A percentile compares a stretch with the other conserved stretches of the same genome.
Conservation (phyloP, 345 rosid genomes). For the Hibiscus tridactylites region DNA sequence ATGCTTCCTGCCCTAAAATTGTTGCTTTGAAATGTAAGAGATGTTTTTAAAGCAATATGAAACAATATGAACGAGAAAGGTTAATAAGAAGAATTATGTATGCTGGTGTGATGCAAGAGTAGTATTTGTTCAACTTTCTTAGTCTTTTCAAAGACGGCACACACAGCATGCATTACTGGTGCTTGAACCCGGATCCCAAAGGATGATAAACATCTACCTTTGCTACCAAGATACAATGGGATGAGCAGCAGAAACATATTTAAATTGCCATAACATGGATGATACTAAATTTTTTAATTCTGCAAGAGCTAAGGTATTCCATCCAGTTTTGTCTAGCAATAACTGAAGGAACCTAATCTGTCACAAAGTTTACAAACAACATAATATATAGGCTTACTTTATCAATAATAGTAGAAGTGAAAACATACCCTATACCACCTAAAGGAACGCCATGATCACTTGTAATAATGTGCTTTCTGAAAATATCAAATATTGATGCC, state of each 20-base stretch:
- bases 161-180: too few species aligned
- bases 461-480: slow-evolving; percentile 35
- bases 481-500: slow-evolving; percentile 6
- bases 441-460: slow-evolving; percentile 73
- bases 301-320: background rate
- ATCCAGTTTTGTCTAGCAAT: background rate
- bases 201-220: too few species aligned
- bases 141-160: too few species aligned
- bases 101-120: too few species aligned
- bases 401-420: background rate
- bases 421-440: slow-evolving; percentile 78
- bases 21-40: background rate
- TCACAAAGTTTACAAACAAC: background rate
- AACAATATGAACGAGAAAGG: too few species aligned
- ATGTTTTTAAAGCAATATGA: background rate
- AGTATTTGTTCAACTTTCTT: too few species aligned
- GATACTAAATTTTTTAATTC: background rate
- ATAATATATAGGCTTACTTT: background rate
- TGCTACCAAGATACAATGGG: too few species aligned
- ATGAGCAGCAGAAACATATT: background rate
- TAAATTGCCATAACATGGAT: too few species aligned
- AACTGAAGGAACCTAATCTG: background rate
- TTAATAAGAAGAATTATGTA: slow-evolving; percentile 1
- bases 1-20: slow-evolving; percentile 71
- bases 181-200: too few species aligned